phyloP scores from a whole-genome alignment of 208 protist genomes.

The Trypanosomatidae sp. region DNA sequence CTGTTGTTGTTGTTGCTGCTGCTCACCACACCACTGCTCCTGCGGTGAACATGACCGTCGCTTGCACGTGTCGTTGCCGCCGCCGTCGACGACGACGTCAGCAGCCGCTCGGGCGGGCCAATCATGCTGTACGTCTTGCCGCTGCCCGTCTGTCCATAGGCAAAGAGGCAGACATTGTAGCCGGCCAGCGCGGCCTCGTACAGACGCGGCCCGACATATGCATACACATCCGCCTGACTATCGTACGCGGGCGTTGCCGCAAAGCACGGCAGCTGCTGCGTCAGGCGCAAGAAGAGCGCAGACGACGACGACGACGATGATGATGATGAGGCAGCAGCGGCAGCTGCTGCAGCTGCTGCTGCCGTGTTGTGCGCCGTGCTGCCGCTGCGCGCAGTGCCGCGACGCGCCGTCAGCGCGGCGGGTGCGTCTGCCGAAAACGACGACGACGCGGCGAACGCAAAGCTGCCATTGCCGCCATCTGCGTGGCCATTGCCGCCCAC shows the following conservation, averaged over 20 bases:
- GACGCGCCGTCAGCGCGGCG: no score
- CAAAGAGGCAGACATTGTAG: slow-evolving; percentile 85
- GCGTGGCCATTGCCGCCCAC: no score
- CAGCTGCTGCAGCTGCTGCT: no score
- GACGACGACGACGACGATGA: neutral
- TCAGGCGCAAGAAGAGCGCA: neutral
- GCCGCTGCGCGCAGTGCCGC: no score
- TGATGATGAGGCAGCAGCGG: no score
- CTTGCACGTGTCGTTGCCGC: neutral
- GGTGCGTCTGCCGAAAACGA: no score
- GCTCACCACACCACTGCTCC: neutral
- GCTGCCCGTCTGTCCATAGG: slow-evolving; percentile 86
- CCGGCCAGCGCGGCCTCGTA: slow-evolving; percentile 56
- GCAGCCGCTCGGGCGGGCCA: slow-evolving; percentile 24
- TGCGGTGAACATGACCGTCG: neutral
- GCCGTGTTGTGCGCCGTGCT: no score
- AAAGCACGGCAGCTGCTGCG: slow-evolving; percentile 39
- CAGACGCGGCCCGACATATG: slow-evolving; percentile 61
- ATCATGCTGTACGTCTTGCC: slow-evolving; percentile 90
- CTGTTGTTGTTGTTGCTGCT: neutral
- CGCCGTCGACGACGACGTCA: neutral
- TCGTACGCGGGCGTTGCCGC: slow-evolving; percentile 23
- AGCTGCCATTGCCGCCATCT: no score
- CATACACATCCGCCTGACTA: slow-evolving; percentile 62
- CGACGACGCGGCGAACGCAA: no score